These are phyloP conservation scores for Brassica cretica DNA, from an alignment of 345 rosid species.

Conservation along the genomic window DNA sequence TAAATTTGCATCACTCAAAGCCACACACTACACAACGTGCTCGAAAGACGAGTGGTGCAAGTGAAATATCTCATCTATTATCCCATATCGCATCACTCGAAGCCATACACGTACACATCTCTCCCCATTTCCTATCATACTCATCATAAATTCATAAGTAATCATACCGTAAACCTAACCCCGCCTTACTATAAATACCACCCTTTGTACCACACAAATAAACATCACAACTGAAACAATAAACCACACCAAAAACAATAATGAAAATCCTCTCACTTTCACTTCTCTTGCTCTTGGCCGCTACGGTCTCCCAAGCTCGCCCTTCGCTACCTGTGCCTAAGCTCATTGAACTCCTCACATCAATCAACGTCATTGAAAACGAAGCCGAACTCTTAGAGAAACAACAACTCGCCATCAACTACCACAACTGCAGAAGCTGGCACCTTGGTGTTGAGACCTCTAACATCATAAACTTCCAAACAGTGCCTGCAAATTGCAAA, in stretches of 20 bases:
- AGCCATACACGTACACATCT: not conserved
- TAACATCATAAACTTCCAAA: conserved; percentile 49
- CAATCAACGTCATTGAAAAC: not conserved
- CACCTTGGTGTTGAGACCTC: conserved; percentile 61
- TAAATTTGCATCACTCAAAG: not conserved
- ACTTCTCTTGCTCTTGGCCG: conserved; percentile 37
- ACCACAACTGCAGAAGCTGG: conserved; percentile 52
- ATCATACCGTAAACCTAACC: conserved; percentile 1
- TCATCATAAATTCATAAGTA: not conserved
- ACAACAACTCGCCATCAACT: conserved; percentile 20
- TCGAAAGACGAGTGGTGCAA: conserved; percentile 21
- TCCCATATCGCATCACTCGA: not conserved
- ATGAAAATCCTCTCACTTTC: conserved; percentile 34
- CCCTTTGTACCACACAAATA: conserved; percentile 5
- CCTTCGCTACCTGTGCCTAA: not conserved
- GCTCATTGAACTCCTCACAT: conserved; percentile 22
- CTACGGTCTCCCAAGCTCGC: conserved; percentile 18
- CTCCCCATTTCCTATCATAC: not conserved
- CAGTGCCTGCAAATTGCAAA: conserved; percentile 52
- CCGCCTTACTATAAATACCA: conserved; percentile 19
- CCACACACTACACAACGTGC: conserved; percentile 24
- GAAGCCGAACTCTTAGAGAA: conserved; percentile 12
- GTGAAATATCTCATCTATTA: not conserved
- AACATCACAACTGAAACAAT: conserved; percentile 27
- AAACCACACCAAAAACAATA: not conserved